Conservation (phyloP, 164 flowering plant species). For the Stephania cephalantha region DNA sequence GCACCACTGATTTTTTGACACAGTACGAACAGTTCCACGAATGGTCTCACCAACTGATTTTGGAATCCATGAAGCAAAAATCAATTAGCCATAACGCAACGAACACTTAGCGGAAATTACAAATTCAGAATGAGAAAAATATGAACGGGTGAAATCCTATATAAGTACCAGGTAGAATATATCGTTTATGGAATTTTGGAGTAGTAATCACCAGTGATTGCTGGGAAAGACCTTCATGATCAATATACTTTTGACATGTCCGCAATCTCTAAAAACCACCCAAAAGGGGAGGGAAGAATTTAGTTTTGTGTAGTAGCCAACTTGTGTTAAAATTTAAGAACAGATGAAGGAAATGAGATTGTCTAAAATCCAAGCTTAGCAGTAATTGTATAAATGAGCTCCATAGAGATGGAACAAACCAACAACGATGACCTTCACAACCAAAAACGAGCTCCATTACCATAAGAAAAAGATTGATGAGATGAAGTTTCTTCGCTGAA, state of each 20-base stretch:
- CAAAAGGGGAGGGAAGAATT: neutral
- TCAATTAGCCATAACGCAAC: neutral
- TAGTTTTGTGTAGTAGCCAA: neutral
- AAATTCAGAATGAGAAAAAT: neutral
- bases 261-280: constrained; percentile 48
- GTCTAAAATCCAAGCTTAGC: neutral
- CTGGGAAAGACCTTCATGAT: constrained; percentile 64
- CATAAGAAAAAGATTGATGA: neutral
- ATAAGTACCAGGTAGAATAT: constrained; percentile 67
- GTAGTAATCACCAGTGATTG: constrained; percentile 61
- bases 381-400: too few relatives aligned
- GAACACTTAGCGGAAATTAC: neutral
- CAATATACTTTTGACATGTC: constrained; percentile 64
- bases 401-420: neutral
- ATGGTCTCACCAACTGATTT: constrained; percentile 62
- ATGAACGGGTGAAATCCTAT: neutral
- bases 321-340: neutral
- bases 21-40: constrained; percentile 32
- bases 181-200: constrained; percentile 78
- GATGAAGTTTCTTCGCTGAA: neutral
- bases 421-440: neutral
- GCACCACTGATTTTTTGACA: constrained; percentile 40
- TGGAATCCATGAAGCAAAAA: neutral
- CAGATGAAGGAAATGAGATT: neutral
- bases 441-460: too few relatives aligned